phyloP scores from a whole-genome alignment of 2,329 filamentous ascomycete species.

The Chaetomiaceae sp. region DNA sequence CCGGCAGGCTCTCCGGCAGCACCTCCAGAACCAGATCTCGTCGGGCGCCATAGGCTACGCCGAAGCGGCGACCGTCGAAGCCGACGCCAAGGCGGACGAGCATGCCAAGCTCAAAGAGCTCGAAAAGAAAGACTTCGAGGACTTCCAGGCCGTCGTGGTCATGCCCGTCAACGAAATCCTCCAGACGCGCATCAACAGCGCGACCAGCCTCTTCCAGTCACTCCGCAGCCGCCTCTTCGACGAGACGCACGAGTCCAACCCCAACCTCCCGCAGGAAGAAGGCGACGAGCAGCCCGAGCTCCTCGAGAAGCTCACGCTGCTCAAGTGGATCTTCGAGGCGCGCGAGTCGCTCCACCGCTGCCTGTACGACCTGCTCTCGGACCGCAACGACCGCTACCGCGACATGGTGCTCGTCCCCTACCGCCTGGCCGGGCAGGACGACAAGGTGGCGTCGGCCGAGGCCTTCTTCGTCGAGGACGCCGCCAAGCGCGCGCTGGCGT shows the following conservation, averaged over 20 bases:
- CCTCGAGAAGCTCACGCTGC: conserved; percentile 84
- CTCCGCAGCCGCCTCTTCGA: conserved; percentile 68
- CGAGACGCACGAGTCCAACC: conserved; percentile 61
- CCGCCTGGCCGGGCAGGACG: conserved; percentile 62
- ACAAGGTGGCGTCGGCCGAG: conserved; percentile 74
- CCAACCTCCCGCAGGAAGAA: conserved; percentile 87
- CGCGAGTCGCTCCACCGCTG: conserved; percentile 83
- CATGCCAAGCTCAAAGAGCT: conserved; percentile 64
- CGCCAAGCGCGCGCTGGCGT: conserved; percentile 63
- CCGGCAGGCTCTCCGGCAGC: conserved; percentile 61
- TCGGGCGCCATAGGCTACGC: conserved; percentile 75
- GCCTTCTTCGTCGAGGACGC: conserved; percentile 80
- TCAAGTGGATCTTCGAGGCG: conserved; percentile 96
- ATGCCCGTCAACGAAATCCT: conserved; percentile 77
- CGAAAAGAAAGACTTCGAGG: conserved; percentile 75
- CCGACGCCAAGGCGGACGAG: conserved; percentile 67
- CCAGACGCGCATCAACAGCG: conserved; percentile 66
- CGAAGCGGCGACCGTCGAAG: conserved; percentile 76
- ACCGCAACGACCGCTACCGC: conserved; percentile 81
- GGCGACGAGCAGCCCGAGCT: conserved; percentile 93
- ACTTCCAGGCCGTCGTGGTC: conserved; percentile 78
- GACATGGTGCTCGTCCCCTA: conserved; percentile 81
- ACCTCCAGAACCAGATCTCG: conserved; percentile 74
- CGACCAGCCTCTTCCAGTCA: conserved; percentile 72
- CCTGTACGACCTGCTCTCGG: conserved; percentile 76